Conservation (phyloP, 1,284 basidiomycete genomes). For the Coniferiporia weirii region DNA sequence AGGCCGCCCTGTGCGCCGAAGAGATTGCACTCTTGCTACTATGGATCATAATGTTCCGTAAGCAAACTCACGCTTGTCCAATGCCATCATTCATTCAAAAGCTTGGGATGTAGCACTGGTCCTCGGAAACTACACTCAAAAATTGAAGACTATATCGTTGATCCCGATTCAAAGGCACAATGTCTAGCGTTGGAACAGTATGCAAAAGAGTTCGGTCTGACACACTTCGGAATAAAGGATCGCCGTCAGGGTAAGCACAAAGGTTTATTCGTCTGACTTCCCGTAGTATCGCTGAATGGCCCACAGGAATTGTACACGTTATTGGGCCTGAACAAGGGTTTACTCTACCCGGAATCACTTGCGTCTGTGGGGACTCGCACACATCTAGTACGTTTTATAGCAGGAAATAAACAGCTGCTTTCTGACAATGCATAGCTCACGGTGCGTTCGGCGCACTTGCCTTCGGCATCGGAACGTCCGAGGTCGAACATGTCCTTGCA, state of each 20-base stretch:
- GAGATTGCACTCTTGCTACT: conserved; percentile 92
- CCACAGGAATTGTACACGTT: conserved; percentile 87
- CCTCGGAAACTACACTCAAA: conserved; percentile 83
- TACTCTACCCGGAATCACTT: conserved; percentile 94
- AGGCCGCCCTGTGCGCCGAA: conserved; percentile 76
- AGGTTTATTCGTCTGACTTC: not conserved
- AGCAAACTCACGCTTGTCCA: conserved; percentile 26
- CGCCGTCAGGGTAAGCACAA: conserved; percentile 68
- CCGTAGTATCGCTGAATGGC: not conserved
- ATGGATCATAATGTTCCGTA: conserved; percentile 96
- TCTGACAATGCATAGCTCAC: conserved; percentile 53
- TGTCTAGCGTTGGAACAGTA: conserved; percentile 89
- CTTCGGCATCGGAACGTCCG: conserved; percentile 95
- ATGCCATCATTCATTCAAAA: too few relatives aligned
- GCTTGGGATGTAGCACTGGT: conserved; percentile 49
- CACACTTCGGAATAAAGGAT: conserved; percentile 93
- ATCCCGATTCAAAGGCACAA: conserved; percentile 88
- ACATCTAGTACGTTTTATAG: conserved; percentile 64
- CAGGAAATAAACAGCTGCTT: not conserved
- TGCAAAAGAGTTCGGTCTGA: conserved; percentile 91
- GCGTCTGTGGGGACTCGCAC: conserved; percentile 95
- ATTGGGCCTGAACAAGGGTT: conserved; percentile 98
- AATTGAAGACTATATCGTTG: conserved; percentile 75
- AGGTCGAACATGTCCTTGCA: conserved; percentile 95
- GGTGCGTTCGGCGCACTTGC: conserved; percentile 95